A percentile compares a stretch with the other conserved stretches of the same genome.
These are phyloP conservation scores for Pythium apleroticum DNA, from an alignment of 352 stramenopile species.

Conservation along the genomic window DNA sequence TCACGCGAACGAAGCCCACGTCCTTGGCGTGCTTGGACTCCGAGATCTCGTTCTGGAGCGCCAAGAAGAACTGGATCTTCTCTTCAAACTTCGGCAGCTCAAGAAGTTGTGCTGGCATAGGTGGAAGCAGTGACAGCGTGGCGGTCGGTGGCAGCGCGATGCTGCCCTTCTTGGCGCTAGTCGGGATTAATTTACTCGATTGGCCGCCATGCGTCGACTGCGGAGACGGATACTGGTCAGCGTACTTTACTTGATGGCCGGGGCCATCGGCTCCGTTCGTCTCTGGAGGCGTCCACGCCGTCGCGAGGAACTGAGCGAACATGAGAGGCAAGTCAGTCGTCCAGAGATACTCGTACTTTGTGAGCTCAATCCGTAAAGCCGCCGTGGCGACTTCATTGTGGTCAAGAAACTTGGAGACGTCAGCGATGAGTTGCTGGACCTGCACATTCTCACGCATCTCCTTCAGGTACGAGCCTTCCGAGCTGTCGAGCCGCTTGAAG, in stretches of 20 bases:
- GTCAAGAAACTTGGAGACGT: slow-evolving; percentile 83
- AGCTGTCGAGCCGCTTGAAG: slow-evolving; percentile 86
- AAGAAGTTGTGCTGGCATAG: slow-evolving; percentile 71
- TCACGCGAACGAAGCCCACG: slow-evolving; percentile 91
- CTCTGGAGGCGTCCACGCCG: slow-evolving; percentile 47
- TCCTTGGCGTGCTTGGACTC: slow-evolving; percentile 85
- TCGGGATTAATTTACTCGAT: neutral
- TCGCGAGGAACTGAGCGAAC: slow-evolving; percentile 81
- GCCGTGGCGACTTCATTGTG: slow-evolving; percentile 68
- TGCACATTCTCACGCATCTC: slow-evolving; percentile 86
- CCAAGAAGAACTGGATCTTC: slow-evolving; percentile 87
- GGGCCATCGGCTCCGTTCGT: neutral
- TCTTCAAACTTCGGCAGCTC: slow-evolving; percentile 88
- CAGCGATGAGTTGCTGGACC: slow-evolving; percentile 69
- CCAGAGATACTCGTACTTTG: slow-evolving; percentile 93
- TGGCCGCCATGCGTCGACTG: neutral
- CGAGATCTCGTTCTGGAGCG: slow-evolving; percentile 88
- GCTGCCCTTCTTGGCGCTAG: slow-evolving; percentile 11
- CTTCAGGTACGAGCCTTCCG: slow-evolving; percentile 87
- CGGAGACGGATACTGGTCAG: slow-evolving; percentile 21
- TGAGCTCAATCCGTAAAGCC: slow-evolving; percentile 67
- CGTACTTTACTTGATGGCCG: slow-evolving; percentile 25
- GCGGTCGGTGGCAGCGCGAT: neutral
- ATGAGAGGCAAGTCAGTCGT: slow-evolving; percentile 88
- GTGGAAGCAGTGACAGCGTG: slow-evolving; percentile 29